Percentiles rank a stretch among this genome's conserved stretches.
Conservation (phyloP, 2,329 filamentous ascomycete genomes). For the Colletotrichum tanaceti region DNA sequence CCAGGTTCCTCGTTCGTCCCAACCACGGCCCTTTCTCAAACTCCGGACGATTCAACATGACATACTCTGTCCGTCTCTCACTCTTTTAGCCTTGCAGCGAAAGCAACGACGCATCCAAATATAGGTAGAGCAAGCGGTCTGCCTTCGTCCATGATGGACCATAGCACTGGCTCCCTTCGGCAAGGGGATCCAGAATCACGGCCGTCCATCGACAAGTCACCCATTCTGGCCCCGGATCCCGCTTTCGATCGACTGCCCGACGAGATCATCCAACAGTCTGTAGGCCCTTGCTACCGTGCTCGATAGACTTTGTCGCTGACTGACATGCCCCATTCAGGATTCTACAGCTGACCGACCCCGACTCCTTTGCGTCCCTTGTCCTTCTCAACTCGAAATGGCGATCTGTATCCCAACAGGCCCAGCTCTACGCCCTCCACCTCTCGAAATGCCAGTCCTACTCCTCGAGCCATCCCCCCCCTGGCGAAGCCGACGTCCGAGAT, state of each 20-base stretch:
- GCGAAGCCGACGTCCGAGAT: conserved; percentile 53
- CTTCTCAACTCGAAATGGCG: conserved; percentile 75
- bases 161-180: conserved; percentile 16
- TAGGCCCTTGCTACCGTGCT: conserved; percentile 31
- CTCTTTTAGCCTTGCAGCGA: conserved; percentile 32
- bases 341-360: conserved; percentile 68
- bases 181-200: conserved; percentile 25
- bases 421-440: conserved; percentile 73
- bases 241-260: conserved; percentile 71
- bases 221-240: conserved; percentile 45
- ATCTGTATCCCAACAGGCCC: conserved; percentile 69
- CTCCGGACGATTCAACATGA: conserved; percentile 39
- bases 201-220: conserved; percentile 50
- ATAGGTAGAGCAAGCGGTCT: conserved; percentile 4
- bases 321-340: conserved; percentile 59
- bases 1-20: conserved; percentile 29
- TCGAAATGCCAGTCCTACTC: conserved; percentile 70
- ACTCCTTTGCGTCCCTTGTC: conserved; percentile 74
- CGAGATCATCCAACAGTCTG: conserved; percentile 77
- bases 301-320: neutral
- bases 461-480: conserved; percentile 58
- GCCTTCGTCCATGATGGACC: conserved; percentile 24
- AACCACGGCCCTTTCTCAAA: conserved; percentile 32
- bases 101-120: conserved; percentile 1
- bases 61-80: conserved; percentile 17